Percentiles rank a stretch among this genome's conserved stretches.
phyloP scores from a whole-genome alignment of 2,329 filamentous ascomycete species.

The Claviceps quebecensis region DNA sequence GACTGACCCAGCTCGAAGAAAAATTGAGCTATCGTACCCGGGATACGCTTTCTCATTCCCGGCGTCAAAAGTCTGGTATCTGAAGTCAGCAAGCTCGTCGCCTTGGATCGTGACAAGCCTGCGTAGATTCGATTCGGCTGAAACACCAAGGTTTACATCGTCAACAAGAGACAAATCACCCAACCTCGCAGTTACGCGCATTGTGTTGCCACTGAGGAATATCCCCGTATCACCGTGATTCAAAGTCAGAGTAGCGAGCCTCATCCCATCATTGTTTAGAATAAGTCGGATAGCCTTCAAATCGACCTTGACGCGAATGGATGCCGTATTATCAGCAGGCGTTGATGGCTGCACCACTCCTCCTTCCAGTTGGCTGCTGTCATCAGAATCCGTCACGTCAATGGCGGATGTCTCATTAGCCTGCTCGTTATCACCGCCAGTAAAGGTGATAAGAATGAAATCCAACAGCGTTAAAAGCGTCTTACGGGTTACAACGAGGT shows the following conservation, averaged over 20 bases:
- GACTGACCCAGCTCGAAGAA: constrained; percentile 80
- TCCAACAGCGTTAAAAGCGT: constrained; percentile 86
- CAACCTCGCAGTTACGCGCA: constrained; percentile 75
- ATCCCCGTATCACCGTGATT: constrained; percentile 86
- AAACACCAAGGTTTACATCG: constrained; percentile 83
- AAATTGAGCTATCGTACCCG: constrained; percentile 87
- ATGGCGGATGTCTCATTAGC: constrained; percentile 16
- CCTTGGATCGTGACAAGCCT: constrained; percentile 90
- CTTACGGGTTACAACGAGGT: constrained; percentile 82
- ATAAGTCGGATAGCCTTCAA: constrained; percentile 88
- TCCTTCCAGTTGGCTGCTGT: constrained; percentile 21
- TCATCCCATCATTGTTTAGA: constrained; percentile 93
- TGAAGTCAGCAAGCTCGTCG: constrained; percentile 89
- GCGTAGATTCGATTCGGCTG: constrained; percentile 65
- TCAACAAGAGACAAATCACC: constrained; percentile 83
- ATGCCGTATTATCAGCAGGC: constrained; percentile 38
- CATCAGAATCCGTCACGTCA: constrained; percentile 18
- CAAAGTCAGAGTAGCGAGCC: constrained; percentile 81
- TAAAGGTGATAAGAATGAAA: constrained; percentile 87
- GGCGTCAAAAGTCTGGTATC: constrained; percentile 87
- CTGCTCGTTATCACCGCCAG: constrained; percentile 39
- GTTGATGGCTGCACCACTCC: constrained; percentile 18
- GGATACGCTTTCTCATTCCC: constrained; percentile 60
- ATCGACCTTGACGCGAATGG: constrained; percentile 86
- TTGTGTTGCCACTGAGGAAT: constrained; percentile 71